Evolutionary conservation across 345 rosid species (phyloP).

Genomic region (Eutrema heterophyllum): DNA sequence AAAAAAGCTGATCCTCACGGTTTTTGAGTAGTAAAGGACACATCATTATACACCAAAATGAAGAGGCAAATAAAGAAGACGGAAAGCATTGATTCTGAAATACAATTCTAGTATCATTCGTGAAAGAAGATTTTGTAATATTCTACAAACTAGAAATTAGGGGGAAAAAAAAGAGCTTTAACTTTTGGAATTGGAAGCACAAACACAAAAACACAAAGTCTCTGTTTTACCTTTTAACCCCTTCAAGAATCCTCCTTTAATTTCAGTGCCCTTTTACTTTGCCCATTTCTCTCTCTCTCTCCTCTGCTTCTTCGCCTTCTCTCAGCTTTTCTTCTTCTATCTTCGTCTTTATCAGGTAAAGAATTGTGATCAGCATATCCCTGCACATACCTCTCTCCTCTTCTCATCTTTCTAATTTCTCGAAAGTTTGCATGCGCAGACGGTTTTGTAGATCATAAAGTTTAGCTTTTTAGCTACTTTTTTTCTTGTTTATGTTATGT

Average conservation of each 20-base stretch:
- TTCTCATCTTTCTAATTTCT: neutral
- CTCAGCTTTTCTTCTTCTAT: constrained; percentile 18
- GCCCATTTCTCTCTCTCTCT: neutral
- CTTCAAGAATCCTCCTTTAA: constrained; percentile 11
- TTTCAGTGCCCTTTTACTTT: constrained; percentile 29
- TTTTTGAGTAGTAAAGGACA: neutral
- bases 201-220: constrained; percentile 15
- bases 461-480: neutral
- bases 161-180: constrained; percentile 13
- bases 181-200: constrained; percentile 27
- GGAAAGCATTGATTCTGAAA: constrained; percentile 27
- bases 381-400: neutral
- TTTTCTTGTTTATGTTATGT: neutral
- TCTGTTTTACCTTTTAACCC: constrained; percentile 22
- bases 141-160: constrained; percentile 9
- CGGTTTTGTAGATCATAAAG: neutral
- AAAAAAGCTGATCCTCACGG: no score
- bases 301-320: constrained; percentile 25
- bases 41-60: constrained; percentile 25
- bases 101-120: constrained; percentile 13
- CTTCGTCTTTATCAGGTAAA: constrained; percentile 24
- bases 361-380: constrained; percentile 1
- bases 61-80: constrained; percentile 26
- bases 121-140: constrained; percentile 31
- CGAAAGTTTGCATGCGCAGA: constrained; percentile 24